Evolutionary conservation across 2,329 filamentous ascomycete species (phyloP), one percentile per base, ranked within the genome.

Genomic region (Cladobotryum mycophilum): DNA sequence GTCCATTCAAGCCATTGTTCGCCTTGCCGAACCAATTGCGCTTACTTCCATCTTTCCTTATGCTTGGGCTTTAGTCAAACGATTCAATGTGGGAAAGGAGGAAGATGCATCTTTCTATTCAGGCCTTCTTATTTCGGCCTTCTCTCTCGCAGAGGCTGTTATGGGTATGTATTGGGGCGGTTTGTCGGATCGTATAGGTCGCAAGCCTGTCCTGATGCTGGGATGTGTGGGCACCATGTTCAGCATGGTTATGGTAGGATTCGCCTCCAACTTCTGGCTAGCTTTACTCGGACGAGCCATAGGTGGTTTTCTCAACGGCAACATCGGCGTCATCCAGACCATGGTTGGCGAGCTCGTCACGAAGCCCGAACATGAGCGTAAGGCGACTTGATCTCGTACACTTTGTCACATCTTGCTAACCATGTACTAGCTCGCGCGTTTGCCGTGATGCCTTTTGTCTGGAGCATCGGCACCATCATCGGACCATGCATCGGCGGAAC

Each of bases 21-120:
- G 91, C 56, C 82, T 96, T 58, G 88, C 90, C 48, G 91, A 96
- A 69, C 91, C 91, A 18, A 92, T 96, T 60, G 90, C 91, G 46
- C 80, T 96, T 56, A 96, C 90, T 1, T 93, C 88, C 63, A 93
- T 96, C 68, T 95, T 92, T 61, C 91, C 91, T 17, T 96, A 96
- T 68, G 88, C 88, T 53, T 95, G 87, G 86, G 80, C 86, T 53
- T 82, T 92, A 59, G 84, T 92, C 58, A 88, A 88, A 68, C 77
- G 82, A 59, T 89, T 89, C 68, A 64, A 88, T 38, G 77, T 91
- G 59, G 87, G 85, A 55, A 78, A 81, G 60, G 80, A 83, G 58
- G 74, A 80, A 70, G 81, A 91, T 81, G 88, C 88, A 54, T 95
- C 84, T 36, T 92, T 88, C 71, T 95, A 95, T 69, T 87, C 91